Evolutionary conservation across 805 yeast species (phyloP).

Genomic region (Kodamaea lidongshanica): DNA sequence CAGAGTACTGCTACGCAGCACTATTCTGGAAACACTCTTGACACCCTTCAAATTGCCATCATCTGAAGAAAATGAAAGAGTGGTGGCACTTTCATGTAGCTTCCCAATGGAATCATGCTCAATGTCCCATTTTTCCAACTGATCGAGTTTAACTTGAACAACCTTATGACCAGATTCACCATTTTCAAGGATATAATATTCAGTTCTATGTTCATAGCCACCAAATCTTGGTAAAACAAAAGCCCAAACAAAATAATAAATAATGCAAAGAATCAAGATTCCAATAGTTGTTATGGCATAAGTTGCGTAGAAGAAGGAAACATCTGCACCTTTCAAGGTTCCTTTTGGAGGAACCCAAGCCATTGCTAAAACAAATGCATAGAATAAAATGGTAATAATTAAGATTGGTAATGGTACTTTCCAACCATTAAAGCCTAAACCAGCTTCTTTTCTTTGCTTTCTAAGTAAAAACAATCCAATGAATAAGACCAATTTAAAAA

Average conservation of each 20-base stretch:
- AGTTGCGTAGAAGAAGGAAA: conserved; percentile 37
- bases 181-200: conserved; percentile 24
- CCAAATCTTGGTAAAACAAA: conserved; percentile 27
- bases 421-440: conserved; percentile 29
- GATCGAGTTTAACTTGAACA: conserved; percentile 25
- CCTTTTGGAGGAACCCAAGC: conserved; percentile 40
- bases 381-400: conserved; percentile 25
- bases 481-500: conserved; percentile 22
- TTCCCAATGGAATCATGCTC: conserved; percentile 16
- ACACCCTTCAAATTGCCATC: conserved; percentile 2
- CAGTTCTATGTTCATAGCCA: conserved; percentile 26
- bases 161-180: conserved; percentile 38
- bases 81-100: conserved; percentile 2
- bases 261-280: conserved; percentile 23
- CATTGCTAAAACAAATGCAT: conserved; percentile 34
- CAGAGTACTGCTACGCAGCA: no score
- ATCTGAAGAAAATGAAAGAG: no score
- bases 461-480: conserved; percentile 24
- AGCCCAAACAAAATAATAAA: conserved; percentile 34
- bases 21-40: not conserved
- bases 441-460: conserved; percentile 22
- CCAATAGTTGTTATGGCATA: conserved; percentile 37
- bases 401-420: conserved; percentile 30
- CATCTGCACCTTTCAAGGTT: conserved; percentile 35
- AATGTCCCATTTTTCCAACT: conserved; percentile 29